Evolutionary conservation across 2,329 filamentous ascomycete species (phyloP), one percentile per base, ranked within the genome.

Genomic region (Gremmenia infestans): DNA sequence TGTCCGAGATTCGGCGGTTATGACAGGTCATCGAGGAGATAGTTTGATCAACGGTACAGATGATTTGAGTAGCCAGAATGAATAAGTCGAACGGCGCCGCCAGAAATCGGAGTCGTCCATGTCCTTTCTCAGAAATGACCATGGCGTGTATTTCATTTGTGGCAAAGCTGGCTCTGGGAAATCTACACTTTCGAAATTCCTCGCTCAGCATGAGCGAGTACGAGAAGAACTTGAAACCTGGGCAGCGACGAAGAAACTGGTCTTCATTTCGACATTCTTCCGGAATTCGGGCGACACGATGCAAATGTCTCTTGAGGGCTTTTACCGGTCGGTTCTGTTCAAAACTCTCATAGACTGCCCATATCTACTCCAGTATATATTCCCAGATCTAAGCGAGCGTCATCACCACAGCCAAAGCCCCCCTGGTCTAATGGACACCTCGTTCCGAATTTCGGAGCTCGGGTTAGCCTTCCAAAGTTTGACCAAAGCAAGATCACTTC

Each of bases 271-370:
- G 19, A 35, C 19, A 5, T 51, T 42, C 36, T 51, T 51, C 49
- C 43, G 49, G 49, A 51, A 51, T 15, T 51, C 49, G 6, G 36
- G 37, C 7, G 36, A 51, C 5, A 17, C 12, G n/a, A 9, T 45
- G 42, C 42, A 45, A 22, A 45, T 45, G 17, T 45, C 42, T 12
- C 42, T 54, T 4, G 37, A 54, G 4, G 58, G 58, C 2, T 49
- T 62, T 3, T 49, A 55, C 14, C 42, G 52, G 22, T 37, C 60
- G 3, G 45, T 58, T 1, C 39, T 59, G 4, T 57, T 54, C 42
- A 36, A 57, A 14, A 55, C 50, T 2, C 40, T 61, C 4, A 53
- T 48, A 19, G 47, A 50, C 3, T 50, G 23, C 14, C 57, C 54
- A 11, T 45, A 32, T 7, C 47, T 61, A 7, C 47, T 60, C 22